A percentile compares a stretch with the other conserved stretches of the same genome.
Evolutionary conservation across 2,329 filamentous ascomycete genomes (phyloP).

Genomic region (Bertia moriformis): DNA sequence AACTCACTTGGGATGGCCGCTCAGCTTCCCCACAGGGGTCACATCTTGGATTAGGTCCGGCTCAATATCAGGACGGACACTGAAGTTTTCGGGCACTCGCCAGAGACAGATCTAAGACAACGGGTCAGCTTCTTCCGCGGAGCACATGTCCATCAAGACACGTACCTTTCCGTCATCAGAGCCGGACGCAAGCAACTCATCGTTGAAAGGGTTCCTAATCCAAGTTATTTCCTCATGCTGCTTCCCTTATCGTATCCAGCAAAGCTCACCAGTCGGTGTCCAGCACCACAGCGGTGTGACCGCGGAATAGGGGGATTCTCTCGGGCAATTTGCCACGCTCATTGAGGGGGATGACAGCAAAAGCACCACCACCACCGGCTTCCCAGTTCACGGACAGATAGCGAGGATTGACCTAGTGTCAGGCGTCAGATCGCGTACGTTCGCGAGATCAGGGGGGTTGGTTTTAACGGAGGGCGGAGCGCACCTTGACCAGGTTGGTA

Average conservation of each 20-base stretch:
- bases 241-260: conserved; percentile 4
- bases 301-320: conserved; percentile 57
- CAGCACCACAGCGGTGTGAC: conserved; percentile 59
- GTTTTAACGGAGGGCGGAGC: conserved; percentile 5
- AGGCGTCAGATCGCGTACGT: neutral
- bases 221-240: neutral
- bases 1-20: conserved; percentile 51
- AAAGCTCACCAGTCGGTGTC: conserved; percentile 57
- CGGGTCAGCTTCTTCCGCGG: no score
- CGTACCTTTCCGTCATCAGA: conserved; percentile 62
- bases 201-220: conserved; percentile 57
- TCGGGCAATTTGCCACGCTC: conserved; percentile 58
- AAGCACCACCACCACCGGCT: conserved; percentile 59
- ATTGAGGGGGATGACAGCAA: conserved; percentile 57
- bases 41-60: conserved; percentile 43
- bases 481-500: conserved; percentile 62
- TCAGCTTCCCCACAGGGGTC: conserved; percentile 47
- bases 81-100: conserved; percentile 57
- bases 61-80: conserved; percentile 46
- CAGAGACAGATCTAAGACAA: conserved; percentile 48
- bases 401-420: conserved; percentile 49
- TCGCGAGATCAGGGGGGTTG: neutral
- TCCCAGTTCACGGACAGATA: conserved; percentile 69
- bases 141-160: no score
- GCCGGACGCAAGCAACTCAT: conserved; percentile 56